Evolutionary conservation across 1,284 basidiomycete species (phyloP), one percentile per base, ranked within the genome.

Genomic region (Ustilago cynodontis): DNA sequence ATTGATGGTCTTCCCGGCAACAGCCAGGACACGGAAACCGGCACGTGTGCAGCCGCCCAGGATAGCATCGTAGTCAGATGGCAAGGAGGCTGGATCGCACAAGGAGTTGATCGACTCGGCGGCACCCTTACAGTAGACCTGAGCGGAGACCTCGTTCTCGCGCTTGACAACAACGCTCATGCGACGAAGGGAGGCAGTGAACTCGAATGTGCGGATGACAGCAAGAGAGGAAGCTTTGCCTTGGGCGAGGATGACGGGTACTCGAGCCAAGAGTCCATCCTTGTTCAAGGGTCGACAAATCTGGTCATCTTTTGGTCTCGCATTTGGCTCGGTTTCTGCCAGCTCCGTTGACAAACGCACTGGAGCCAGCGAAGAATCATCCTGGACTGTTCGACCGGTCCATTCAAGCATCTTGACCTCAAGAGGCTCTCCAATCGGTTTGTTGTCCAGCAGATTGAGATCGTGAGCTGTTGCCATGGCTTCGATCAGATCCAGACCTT

Each of bases 81-180:
- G 97, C 63, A 86, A 80, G 1, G 80, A 73, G 16, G 71, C 64
- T 33, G 64, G 63, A 56, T 83, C 80, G 70, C 84, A 99, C 66
- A 99, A 98, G 50, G 97, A 95, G 3, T 88, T 86, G 95, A 99
- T 99, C 63, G 97, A 94, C 86, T 99, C 97, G 0, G 97, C 97
- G 1, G 97, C 97, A 22, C 97, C 97, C 86, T 99, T 99, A 84
- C 96, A 95, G 86, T 98, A 99, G 10, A 98, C 90, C 86, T 99
- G 39, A 41, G 96, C 94, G 99, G 98, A 85, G 93, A 94, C 52
- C 88, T 91, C 76, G 95, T 95, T 87, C 93, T 97, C 65, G 59
- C 94, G 90, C 87, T 98, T 99, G 81, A 98, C 95, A 63, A 99
- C 91, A 28, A 99, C 97, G 73, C 94, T 97, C 97, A 99, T 99